Evolutionary conservation across 306 rosid species (phyloP).

Genomic region (Lablab purpureus): DNA sequence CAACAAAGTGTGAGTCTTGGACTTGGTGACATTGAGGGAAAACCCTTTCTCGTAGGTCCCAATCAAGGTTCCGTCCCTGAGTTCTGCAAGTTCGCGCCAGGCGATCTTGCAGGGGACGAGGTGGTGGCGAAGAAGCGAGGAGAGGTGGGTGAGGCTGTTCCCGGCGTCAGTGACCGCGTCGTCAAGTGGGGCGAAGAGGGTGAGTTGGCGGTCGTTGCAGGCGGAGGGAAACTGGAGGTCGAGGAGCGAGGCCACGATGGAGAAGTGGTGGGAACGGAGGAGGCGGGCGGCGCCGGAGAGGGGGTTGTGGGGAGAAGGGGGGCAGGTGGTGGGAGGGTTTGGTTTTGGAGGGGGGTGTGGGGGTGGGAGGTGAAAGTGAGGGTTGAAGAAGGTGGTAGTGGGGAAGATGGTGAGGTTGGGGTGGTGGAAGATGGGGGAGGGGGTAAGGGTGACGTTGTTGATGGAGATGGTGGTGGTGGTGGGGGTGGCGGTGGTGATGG

Average conservation of each 20-base stretch:
- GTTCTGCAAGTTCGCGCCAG: conserved; percentile 51
- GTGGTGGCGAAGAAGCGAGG: conserved; percentile 55
- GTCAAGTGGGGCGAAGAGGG: conserved; percentile 58
- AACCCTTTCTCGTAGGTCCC: conserved; percentile 52
- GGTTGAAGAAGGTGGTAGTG: conserved; percentile 54
- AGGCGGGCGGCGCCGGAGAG: conserved; percentile 36
- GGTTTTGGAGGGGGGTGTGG: not conserved
- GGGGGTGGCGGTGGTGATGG: conserved; percentile 48
- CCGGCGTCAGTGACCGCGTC: conserved; percentile 11
- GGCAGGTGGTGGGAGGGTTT: not conserved
- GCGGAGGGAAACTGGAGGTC: conserved; percentile 47
- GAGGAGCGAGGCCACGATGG: conserved; percentile 54
- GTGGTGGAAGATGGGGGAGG: conserved; percentile 54
- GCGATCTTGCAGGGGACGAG: conserved; percentile 51
- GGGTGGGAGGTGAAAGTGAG: conserved; percentile 43
- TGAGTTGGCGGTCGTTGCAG: not conserved
- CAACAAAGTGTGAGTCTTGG: conserved; percentile 22
- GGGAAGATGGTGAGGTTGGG: conserved; percentile 56
- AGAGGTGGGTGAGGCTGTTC: not conserved
- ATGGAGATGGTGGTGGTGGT: conserved; percentile 43
- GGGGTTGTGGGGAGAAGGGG: not conserved
- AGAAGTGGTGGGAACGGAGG: conserved; percentile 49
- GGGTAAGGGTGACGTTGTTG: conserved; percentile 60
- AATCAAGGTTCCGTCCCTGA: conserved; percentile 49
- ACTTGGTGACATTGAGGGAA: conserved; percentile 45